Evolutionary conservation across 805 yeast species (phyloP).

Genomic region (Schwanniomyces polymorphus): DNA sequence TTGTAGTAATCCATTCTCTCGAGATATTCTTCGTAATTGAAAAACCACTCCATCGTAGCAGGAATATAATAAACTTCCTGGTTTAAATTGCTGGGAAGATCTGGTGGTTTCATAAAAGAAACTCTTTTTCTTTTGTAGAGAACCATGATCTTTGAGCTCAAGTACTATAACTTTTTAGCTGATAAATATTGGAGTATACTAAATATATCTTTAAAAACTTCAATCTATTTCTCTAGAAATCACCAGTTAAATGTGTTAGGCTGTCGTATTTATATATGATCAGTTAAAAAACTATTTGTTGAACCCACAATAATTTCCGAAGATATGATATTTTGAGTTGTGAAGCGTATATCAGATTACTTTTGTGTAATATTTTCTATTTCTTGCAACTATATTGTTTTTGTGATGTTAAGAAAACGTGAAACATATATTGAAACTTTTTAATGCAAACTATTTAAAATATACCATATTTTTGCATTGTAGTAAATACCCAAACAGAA

Average conservation of each 20-base stretch:
- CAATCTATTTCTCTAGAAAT: background rate
- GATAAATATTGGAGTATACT: background rate
- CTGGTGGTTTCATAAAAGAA: slow-evolving; percentile 54
- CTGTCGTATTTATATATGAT: background rate
- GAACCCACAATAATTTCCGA: background rate
- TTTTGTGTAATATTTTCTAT: background rate
- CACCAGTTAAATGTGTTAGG: background rate
- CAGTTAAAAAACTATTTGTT: background rate
- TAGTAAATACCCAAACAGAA: slow-evolving; percentile 17
- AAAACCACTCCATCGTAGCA: slow-evolving; percentile 88
- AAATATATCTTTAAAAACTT: background rate
- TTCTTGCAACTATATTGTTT: background rate
- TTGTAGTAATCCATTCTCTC: slow-evolving; percentile 70
- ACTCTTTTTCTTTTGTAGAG: slow-evolving; percentile 75
- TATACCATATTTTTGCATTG: slow-evolving; percentile 23
- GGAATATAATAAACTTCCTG: slow-evolving; percentile 79
- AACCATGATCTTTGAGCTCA: slow-evolving; percentile 49
- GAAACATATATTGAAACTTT: background rate
- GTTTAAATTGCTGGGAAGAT: slow-evolving; percentile 53
- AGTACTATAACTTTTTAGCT: background rate
- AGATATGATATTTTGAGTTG: background rate
- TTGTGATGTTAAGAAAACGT: background rate
- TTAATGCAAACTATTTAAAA: slow-evolving; percentile 10
- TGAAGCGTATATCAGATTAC: background rate
- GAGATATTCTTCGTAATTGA: slow-evolving; percentile 72